Percentiles rank a stretch among this genome's conserved stretches.
Conservation (phyloP, 1,139 yeast species). For the Diutina ranongensis region DNA sequence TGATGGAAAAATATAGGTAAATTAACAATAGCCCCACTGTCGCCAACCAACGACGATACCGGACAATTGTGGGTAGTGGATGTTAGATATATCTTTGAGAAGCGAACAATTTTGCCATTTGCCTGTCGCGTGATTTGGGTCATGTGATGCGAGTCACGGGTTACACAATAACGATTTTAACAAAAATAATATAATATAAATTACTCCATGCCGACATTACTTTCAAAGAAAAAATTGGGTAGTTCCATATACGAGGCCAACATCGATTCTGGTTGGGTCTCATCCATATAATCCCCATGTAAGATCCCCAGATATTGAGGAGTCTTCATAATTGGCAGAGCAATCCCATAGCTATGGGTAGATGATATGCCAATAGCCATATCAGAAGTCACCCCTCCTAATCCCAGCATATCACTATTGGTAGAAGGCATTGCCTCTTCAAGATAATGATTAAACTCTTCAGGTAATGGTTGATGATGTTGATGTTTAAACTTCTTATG, state of each 20-base stretch:
- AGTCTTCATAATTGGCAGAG: too few species aligned
- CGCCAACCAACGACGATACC: not conserved
- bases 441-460: too few species aligned
- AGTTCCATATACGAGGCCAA: not conserved
- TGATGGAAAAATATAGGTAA: too few species aligned
- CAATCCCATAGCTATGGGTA: too few species aligned
- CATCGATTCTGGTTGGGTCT: not conserved
- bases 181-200: too few species aligned
- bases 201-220: conserved; percentile 1
- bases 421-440: too few species aligned
- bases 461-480: not conserved
- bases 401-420: too few species aligned
- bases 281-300: not conserved
- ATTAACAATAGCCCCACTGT: not conserved
- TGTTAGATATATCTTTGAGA: not conserved
- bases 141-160: too few species aligned
- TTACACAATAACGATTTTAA: too few species aligned
- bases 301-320: not conserved
- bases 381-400: too few species aligned
- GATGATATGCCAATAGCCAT: too few species aligned
- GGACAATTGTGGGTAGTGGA: not conserved
- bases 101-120: not conserved
- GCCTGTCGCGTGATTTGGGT: not conserved
- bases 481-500: too few species aligned
- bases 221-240: conserved; percentile 7